Base-by-base conservation (phyloP, 2,329 filamentous ascomycete species). In the Cladosporium austrohemisphaericum region DNA sequence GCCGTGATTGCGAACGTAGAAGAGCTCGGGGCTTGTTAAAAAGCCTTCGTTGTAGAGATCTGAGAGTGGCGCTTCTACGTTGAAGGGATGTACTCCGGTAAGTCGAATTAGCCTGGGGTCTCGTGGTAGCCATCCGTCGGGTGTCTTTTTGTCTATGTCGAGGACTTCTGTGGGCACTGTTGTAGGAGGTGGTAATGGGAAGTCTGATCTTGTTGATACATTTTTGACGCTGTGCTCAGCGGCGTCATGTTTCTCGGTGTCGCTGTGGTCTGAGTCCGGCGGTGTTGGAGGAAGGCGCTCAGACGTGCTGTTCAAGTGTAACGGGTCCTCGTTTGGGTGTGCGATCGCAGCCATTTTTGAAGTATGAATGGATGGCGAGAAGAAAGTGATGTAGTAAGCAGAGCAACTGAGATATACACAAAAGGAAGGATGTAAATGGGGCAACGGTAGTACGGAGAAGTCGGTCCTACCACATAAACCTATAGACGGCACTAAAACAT, bases 1-100 rank as follows among this genome's bases (percentile, higher is more conserved):
- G 11, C 91, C 91, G 72, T 96, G 91, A 61, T 95, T 96, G 28
- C 91, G 77, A 7, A 96, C 91, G 66, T 94, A 96, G 69, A 95
- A 93, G 1, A 96, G 74, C 59, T 95, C 86, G 10, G 89, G 86
- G 31, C 84, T 88, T 1, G 90, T 96, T 29, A 96, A 72, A 63
- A 95, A 95, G 0, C 91, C 89, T 71, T 83, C 75, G 51, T 92
- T 78, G 67, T 83, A 95, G 1, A 95, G 73, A 13, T 83, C 81
- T 48, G 81, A 87, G 7, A 96, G 71, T 0, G 91, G 90, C 8
- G 91, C 79, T 68, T 96, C 91, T 41, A 87, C 85, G 60, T 96
- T 96, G 74, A 94, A 95, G 1, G 91, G 91, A 67, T 95, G 91
- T 5, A 88, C 79, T 19, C 91, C 91, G 9, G 91, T 96, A 11